Evolutionary conservation across 2,329 filamentous ascomycete species (phyloP).

Genomic region (Fusarium oxysporum): DNA sequence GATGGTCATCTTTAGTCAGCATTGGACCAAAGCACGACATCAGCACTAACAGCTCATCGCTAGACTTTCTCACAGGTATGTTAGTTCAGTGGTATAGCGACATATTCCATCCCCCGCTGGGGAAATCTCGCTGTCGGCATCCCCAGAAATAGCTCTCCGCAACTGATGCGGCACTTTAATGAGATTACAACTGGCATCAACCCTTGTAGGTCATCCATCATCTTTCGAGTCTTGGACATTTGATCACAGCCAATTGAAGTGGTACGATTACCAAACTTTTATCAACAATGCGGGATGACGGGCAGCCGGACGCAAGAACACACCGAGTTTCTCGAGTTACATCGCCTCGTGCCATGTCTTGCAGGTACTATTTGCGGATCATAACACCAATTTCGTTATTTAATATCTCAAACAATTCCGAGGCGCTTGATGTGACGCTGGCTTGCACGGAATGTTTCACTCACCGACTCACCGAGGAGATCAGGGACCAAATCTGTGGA

Average conservation of each 20-base stretch:
- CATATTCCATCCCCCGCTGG: neutral
- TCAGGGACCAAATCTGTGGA: neutral
- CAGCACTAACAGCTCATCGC: neutral
- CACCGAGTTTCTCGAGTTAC: neutral
- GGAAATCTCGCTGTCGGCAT: neutral
- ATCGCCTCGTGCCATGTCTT: neutral
- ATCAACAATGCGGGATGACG: neutral
- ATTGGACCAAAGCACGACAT: neutral
- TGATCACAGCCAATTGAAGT: constrained; percentile 19
- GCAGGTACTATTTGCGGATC: neutral
- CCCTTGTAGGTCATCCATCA: neutral
- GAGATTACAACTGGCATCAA: neutral
- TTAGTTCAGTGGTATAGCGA: neutral
- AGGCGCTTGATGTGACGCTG: neutral
- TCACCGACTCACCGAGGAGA: neutral
- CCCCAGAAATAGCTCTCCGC: neutral
- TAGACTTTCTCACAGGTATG: accelerated
- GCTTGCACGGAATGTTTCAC: neutral
- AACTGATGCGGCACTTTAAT: neutral
- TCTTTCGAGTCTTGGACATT: neutral
- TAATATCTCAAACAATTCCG: neutral
- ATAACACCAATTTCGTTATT: neutral
- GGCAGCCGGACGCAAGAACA: neutral
- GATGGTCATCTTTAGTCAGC: neutral
- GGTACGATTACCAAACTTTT: constrained; percentile 25